A percentile compares a stretch with the other conserved stretches of the same genome.
phyloP scores from a whole-genome alignment of 805 yeast genomes.

The Metschnikowia koreensis region DNA sequence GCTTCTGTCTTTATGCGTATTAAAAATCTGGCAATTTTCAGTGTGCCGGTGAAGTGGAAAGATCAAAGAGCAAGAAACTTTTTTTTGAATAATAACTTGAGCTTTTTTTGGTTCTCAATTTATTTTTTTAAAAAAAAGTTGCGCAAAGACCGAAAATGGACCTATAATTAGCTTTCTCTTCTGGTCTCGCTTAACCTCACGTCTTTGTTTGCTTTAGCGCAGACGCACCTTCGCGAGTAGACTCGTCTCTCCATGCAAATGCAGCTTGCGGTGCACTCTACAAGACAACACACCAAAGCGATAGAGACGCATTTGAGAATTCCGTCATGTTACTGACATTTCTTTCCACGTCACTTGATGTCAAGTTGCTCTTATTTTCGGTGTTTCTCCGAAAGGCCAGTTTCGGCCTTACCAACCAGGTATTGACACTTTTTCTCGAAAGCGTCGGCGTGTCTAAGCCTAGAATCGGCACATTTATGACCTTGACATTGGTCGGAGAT shows the following conservation, averaged over 20 bases:
- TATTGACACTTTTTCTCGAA: constrained; percentile 64
- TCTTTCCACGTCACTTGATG: constrained; percentile 40
- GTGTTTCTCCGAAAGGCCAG: constrained; percentile 70
- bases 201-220: neutral
- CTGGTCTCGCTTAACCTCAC: neutral
- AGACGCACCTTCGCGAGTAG: neutral
- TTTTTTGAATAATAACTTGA: no score
- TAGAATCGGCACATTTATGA: constrained; percentile 75
- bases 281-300: no score
- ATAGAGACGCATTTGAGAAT: no score
- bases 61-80: no score
- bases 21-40: neutral
- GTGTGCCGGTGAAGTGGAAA: neutral
- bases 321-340: constrained; percentile 7
- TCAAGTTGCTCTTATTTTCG: constrained; percentile 62
- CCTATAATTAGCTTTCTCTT: neutral
- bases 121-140: no score
- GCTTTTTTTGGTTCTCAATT: no score
- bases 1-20: neutral
- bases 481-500: constrained; percentile 77
- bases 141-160: no score
- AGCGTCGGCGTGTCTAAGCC: constrained; percentile 54
- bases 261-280: neutral
- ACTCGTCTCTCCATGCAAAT: neutral
- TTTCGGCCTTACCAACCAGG: constrained; percentile 78